Evolutionary conservation across 805 yeast genomes (phyloP), one percentile per base, ranked within the genome.

Genomic region (Pichia paraexigua): DNA sequence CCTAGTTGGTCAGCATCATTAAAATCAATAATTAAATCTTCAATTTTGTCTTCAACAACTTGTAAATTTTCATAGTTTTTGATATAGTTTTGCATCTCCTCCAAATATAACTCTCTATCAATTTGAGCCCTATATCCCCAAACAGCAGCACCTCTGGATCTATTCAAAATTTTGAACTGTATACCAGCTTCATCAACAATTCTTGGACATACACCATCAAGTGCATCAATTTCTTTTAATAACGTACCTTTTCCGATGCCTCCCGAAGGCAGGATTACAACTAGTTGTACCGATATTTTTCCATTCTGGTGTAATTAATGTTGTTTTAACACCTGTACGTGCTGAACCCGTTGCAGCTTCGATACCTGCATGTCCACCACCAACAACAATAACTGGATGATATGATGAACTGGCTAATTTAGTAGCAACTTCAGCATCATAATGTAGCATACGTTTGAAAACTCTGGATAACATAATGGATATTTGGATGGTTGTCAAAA

Each of bases 91-190:
- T 87, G 96, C 97, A 94, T 90, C 60, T 87, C 90, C 17, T 65
- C 61, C 59, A 85, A 70, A 64, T 94, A 94, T 2, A 92, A 74
- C 44, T 79, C 71, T 56, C 99, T 73, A 66, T 94, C 99, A 30
- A 94, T 92, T 69, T 94, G 99, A 1, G 97, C 97, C 53, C 99
- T 71, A 9, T 97, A 97, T 0, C 99, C 98, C 88, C 97, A 95
- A 2, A 92, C 98, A 0, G 99, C 99, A 0, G 95, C 87, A 2
- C 99, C 99, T 57, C 89, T 79, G 1, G 95, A 85, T 45, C 83
- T 75, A 65, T 94, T 94, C 56, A 94, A 72, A 55, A 88, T 82
- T 61, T 88, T 89, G 68, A 83, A 94, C 65, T 91, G 96, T 30
- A 91, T 86, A 0, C 98, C 99, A 0, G 98, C 95, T 59, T 77